Conservation (phyloP, 768 basidiomycete species). For the Tricholoma bakamatsutake region DNA sequence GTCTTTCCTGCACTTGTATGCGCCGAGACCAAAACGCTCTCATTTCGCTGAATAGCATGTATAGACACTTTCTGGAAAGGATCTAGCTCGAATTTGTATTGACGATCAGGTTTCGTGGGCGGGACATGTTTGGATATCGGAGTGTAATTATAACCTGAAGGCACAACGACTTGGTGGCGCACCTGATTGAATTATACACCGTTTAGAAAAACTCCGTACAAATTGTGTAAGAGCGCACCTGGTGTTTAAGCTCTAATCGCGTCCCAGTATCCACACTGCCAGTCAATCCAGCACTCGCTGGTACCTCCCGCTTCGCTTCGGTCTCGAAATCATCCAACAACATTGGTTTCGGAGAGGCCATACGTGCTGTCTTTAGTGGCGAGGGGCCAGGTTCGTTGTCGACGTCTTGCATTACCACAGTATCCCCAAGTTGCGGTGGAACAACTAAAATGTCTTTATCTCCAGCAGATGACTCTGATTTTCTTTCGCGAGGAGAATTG, state of each 20-base stretch:
- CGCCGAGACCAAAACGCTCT: constrained; percentile 95
- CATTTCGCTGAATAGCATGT: constrained; percentile 92
- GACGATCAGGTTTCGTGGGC: constrained; percentile 81
- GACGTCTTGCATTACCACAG: constrained; percentile 13
- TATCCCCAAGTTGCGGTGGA: neutral
- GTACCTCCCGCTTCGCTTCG: constrained; percentile 88
- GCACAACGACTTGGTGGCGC: constrained; percentile 94
- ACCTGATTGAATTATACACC: constrained; percentile 43
- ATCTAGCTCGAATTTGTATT: constrained; percentile 95
- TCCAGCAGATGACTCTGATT: neutral
- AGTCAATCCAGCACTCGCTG: constrained; percentile 81
- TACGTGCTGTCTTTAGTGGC: constrained; percentile 50
- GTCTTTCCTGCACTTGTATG: constrained; percentile 99
- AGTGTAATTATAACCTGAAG: constrained; percentile 84
- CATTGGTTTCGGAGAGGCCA: constrained; percentile 63
- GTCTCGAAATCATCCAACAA: constrained; percentile 94
- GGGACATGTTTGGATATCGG: constrained; percentile 91
- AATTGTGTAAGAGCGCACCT: constrained; percentile 37
- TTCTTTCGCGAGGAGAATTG: neutral
- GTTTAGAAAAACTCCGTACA: neutral
- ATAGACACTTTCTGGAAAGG: constrained; percentile 96
- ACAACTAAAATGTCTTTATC: neutral
- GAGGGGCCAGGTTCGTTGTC: constrained; percentile 34
- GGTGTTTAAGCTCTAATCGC: constrained; percentile 74
- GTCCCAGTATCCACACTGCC: constrained; percentile 64